A percentile compares a stretch with the other conserved stretches of the same genome.
phyloP scores from a whole-genome alignment of 169 alveolate species.

The Plasmodium gonderi region DNA sequence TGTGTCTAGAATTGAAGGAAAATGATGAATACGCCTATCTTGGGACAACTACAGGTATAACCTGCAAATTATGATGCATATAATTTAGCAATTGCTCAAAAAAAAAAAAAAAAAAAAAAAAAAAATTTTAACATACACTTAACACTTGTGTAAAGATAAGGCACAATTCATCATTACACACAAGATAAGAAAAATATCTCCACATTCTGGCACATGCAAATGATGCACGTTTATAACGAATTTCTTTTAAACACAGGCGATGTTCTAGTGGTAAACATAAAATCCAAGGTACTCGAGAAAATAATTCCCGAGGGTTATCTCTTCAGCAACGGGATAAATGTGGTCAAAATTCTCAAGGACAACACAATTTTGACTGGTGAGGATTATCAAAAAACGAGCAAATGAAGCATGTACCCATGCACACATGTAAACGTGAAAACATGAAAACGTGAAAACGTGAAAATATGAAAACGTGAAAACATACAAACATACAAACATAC shows the following conservation, averaged over 20 bases:
- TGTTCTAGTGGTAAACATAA: conserved; percentile 51
- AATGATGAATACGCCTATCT: conserved; percentile 67
- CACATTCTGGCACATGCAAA: no score
- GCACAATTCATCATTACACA: background rate
- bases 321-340: conserved; percentile 72
- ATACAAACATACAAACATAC: no score
- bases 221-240: background rate
- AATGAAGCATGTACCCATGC: background rate
- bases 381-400: background rate
- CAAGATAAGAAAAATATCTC: background rate
- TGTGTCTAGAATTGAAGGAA: conserved; percentile 55
- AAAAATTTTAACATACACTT: background rate
- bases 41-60: conserved; percentile 71
- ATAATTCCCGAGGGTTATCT: conserved; percentile 57
- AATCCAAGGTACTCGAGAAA: conserved; percentile 57
- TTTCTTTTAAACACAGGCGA: conserved; percentile 24
- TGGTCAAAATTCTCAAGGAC: conserved; percentile 43
- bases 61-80: no score
- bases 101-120: background rate
- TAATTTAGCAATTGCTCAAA: no score
- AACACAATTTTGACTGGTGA: conserved; percentile 58
- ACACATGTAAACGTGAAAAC: background rate
- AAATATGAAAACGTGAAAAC: no score
- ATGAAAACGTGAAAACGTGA: no score
- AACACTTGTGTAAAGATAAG: background rate